A percentile compares a stretch with the other conserved stretches of the same genome.
Evolutionary conservation across 129 eudicot species (phyloP).

Genomic region (Helianthus annuus): HanXRQr2.0-SUNRISE NC_035446.2:109222243-109222742

Average conservation of each 20-base stretch:
- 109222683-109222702: background rate
- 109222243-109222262: background rate
- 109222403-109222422: background rate
- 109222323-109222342: background rate
- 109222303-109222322: background rate
- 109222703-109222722: no score
- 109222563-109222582: no score
- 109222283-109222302: background rate
- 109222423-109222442: background rate
- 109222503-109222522: background rate
- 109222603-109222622: background rate
- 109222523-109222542: background rate
- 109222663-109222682: background rate
- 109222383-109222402: background rate
- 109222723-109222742: no score
- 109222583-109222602: background rate
- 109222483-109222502: background rate
- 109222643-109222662: background rate
- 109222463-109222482: background rate
- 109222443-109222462: background rate
- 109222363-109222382: background rate
- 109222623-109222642: background rate
- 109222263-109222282: background rate
- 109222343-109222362: background rate
- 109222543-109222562: background rate